Conservation (phyloP, 345 rosid genomes). For the Rhizophora apiculata region DNA sequence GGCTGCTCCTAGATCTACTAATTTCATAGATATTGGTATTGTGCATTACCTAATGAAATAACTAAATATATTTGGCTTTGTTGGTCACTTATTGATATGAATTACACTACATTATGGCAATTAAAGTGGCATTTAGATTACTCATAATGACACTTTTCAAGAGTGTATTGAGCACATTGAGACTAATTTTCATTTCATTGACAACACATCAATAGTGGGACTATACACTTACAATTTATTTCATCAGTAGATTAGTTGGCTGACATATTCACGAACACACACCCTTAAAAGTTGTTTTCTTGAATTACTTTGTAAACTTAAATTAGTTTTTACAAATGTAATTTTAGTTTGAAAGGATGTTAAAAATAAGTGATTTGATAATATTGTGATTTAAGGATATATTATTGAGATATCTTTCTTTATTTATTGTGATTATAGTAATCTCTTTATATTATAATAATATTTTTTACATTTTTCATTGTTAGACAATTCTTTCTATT, state of each 20-base stretch:
- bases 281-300: background rate
- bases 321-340: background rate
- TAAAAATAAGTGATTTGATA: background rate
- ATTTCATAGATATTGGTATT: background rate
- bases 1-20: background rate
- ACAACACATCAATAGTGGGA: background rate
- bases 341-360: background rate
- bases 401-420: too few species aligned
- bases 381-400: too few species aligned
- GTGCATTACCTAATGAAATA: background rate
- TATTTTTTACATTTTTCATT: conserved; percentile 17
- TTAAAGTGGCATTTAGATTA: background rate
- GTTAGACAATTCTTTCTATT: too few species aligned
- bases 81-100: background rate
- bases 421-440: too few species aligned
- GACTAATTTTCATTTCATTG: background rate
- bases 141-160: background rate
- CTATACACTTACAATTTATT: background rate
- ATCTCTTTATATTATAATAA: too few species aligned
- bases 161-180: background rate
- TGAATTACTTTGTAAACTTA: background rate
- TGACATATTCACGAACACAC: background rate
- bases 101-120: background rate
- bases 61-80: background rate
- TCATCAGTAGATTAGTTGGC: background rate